Conservation (phyloP, 1,139 yeast genomes). For the Protomyces inouyei region DNA sequence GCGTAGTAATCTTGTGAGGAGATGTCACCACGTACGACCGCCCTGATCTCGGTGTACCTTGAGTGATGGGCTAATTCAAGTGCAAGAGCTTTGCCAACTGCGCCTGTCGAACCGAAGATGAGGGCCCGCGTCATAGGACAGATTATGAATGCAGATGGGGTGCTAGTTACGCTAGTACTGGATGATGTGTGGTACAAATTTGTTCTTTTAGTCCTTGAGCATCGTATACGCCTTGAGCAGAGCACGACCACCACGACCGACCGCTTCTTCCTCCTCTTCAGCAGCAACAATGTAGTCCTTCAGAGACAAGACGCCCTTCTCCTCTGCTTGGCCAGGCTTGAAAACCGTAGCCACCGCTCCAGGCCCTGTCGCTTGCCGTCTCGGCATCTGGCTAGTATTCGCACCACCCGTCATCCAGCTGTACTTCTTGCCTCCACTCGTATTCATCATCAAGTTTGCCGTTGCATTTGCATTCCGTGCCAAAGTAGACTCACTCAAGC, state of each 20-base stretch:
- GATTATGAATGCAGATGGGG: too few species aligned
- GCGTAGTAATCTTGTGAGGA: constrained; percentile 7
- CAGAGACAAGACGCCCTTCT: constrained; percentile 3
- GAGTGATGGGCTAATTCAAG: constrained; percentile 3
- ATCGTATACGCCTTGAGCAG: constrained; percentile 12
- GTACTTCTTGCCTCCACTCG: constrained; percentile 27
- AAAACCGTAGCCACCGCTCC: constrained; percentile 14
- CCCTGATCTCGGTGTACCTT: constrained; percentile 2
- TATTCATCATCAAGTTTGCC: constrained; percentile 28
- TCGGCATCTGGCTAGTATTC: constrained; percentile 7
- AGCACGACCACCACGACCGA: constrained; percentile 21
- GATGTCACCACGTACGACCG: constrained; percentile 11
- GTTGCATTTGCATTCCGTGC: constrained; percentile 27
- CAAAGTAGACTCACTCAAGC: constrained; percentile 21
- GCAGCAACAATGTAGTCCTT: constrained; percentile 21
- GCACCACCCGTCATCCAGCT: constrained; percentile 27
- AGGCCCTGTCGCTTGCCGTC: constrained; percentile 7
- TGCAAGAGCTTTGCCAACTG: constrained; percentile 23
- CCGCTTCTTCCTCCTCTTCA: constrained; percentile 15
- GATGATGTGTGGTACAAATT: not conserved
- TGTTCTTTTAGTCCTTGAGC: constrained; percentile 3
- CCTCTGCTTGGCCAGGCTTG: constrained; percentile 11
- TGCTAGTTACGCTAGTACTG: not conserved
- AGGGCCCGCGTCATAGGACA: constrained; percentile 7
- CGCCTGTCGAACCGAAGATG: constrained; percentile 25